Base-by-base conservation (phyloP, 2,329 filamentous ascomycete genomes). In the Fusarium sp. region DNA sequence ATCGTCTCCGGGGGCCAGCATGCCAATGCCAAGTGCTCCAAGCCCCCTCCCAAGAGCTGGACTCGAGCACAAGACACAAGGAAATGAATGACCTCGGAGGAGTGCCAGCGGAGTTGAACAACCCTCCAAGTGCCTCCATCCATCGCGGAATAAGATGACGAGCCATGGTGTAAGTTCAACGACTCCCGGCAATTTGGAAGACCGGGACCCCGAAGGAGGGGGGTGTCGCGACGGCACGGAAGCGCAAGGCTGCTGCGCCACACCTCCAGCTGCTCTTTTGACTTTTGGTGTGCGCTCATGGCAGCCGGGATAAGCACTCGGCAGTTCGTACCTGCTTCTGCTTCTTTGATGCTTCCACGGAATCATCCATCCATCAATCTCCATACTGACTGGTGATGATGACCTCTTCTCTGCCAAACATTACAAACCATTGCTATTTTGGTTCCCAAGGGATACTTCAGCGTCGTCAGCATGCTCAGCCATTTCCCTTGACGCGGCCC, bases 401-500 rank as follows among this genome's bases (percentile, higher is more conserved):
- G 33, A 40, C 35, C 54, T 37, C n/a, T 27, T 65, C 6, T 15
- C 27, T 22, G 50, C 14, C n/a, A 57, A 45, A 33, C 30, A 43
- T 27, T 27, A 65, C 61, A 57, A 38, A 61, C 30, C 58, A 25
- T 15, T 30, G 27, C 35, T 15, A 38, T 32, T 32, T 40, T 20
- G 15, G 54, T 35, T 38, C 20, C 14, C 37, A 25, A 50, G 35
- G 35, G 54, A 66, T 58, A 57, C 45, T 65, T 63, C 58, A 59
- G 37, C 54, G 52, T 74, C 71, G 71, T 74, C 71, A 71, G 65
- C 68, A 60, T 69, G 32, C 68, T 71, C 63, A 74, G 68, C 71
- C 68, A 70, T 71, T 66, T 40, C 33, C 22, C 35, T 60, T 35
- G 56, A 68, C 63, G 62, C 62, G 70, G 68, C 59, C 37, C 37